Percentiles rank a stretch among this genome's conserved stretches.
These are phyloP conservation scores for Sugiyamaella novakii DNA, from an alignment of 1,139 yeast species.

Conservation along the genomic window DNA sequence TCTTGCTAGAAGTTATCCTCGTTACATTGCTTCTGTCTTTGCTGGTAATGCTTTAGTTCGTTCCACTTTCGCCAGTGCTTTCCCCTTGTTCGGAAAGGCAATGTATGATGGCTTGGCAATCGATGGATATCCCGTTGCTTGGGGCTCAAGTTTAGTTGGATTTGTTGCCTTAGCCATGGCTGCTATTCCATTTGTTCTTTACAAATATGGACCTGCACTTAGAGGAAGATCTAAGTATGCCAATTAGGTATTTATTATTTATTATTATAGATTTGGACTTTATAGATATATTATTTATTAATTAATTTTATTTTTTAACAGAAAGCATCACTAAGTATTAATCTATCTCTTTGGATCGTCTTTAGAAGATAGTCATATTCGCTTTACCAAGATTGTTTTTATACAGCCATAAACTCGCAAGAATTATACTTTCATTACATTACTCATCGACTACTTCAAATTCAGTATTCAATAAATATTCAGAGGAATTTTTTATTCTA, in stretches of 20 bases:
- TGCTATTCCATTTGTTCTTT: not conserved
- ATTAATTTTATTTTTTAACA: too few relatives aligned
- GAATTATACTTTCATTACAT: too few relatives aligned
- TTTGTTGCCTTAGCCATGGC: not conserved
- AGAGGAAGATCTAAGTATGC: not conserved
- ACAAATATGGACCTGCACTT: not conserved
- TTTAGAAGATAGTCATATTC: too few relatives aligned
- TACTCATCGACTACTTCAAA: not conserved
- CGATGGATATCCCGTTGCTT: not conserved
- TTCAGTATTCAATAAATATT: too few relatives aligned
- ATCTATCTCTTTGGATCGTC: too few relatives aligned
- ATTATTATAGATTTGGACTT: constrained; percentile 31
- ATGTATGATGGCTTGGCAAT: not conserved
- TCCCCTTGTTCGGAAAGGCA: not conserved
- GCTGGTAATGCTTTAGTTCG: not conserved
- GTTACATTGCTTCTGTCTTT: not conserved
- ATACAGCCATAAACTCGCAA: too few relatives aligned
- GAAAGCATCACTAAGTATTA: too few relatives aligned
- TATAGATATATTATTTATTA: too few relatives aligned
- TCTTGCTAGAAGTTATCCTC: not conserved
- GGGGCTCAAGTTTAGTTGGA: not conserved
- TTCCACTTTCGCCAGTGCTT: not conserved
- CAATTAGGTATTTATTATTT: constrained; percentile 38
- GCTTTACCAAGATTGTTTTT: too few relatives aligned
- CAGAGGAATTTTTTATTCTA: too few relatives aligned